A percentile compares a stretch with the other conserved stretches of the same genome.
Evolutionary conservation across 805 yeast species (phyloP).

Genomic region (Metschnikowia cubensis): DNA sequence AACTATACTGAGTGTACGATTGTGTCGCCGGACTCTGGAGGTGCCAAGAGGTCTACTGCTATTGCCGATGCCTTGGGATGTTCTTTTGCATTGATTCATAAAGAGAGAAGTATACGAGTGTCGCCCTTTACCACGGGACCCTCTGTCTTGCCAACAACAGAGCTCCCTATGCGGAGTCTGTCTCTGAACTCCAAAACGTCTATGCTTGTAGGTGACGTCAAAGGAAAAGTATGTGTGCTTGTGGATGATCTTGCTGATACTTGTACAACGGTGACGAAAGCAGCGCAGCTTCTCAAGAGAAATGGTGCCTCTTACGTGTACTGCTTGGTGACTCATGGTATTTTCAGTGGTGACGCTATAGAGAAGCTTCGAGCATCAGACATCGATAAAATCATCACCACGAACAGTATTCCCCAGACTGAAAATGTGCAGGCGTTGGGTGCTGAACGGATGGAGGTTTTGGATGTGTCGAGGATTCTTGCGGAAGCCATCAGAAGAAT

Average conservation of each 20-base stretch:
- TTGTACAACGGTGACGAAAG: conserved; percentile 84
- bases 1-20: conserved; percentile 78
- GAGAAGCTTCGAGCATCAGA: conserved; percentile 60
- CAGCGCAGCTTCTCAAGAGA: conserved; percentile 86
- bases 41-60: conserved; percentile 94
- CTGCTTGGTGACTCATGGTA: conserved; percentile 88
- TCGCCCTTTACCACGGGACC: conserved; percentile 21
- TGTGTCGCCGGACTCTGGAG: conserved; percentile 98
- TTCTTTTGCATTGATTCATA: conserved; percentile 91
- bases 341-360: conserved; percentile 89
- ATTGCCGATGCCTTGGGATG: conserved; percentile 87
- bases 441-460: conserved; percentile 66
- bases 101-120: conserved; percentile 67
- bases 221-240: conserved; percentile 79
- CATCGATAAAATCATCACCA: conserved; percentile 81
- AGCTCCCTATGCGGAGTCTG: conserved; percentile 14
- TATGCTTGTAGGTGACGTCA: conserved; percentile 95
- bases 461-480: conserved; percentile 83
- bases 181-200: conserved; percentile 61
- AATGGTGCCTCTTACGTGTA: conserved; percentile 87
- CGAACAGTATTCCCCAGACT: conserved; percentile 87
- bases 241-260: conserved; percentile 95
- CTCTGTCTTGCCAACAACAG: conserved; percentile 18
- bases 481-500: conserved; percentile 96
- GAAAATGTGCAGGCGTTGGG: conserved; percentile 44